Percentiles rank a stretch among this genome's conserved stretches.
phyloP scores from a whole-genome alignment of 2,329 filamentous ascomycete genomes.

The Pseudocercospora fuligena region DNA sequence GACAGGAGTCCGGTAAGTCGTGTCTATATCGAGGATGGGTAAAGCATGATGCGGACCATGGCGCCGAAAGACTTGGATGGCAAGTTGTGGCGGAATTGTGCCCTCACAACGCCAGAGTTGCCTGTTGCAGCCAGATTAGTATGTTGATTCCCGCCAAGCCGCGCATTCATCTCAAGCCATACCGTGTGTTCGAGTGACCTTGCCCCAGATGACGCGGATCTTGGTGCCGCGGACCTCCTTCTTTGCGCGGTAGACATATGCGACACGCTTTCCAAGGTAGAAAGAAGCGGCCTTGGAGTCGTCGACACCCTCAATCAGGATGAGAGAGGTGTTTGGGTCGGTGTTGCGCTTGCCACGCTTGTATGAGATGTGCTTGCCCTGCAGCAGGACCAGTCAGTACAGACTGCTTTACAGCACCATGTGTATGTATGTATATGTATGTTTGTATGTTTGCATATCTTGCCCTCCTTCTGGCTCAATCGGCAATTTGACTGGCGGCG shows the following conservation, averaged over 20 bases:
- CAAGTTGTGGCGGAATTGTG: slow-evolving; percentile 95
- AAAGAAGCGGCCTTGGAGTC: slow-evolving; percentile 89
- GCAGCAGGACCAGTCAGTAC: slow-evolving; percentile 14
- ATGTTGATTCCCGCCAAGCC: background rate
- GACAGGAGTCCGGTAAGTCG: slow-evolving; percentile 17
- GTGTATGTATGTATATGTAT: slow-evolving; percentile 8
- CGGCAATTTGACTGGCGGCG: slow-evolving; percentile 4
- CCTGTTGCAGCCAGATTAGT: slow-evolving; percentile 57
- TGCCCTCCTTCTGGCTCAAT: slow-evolving; percentile 14
- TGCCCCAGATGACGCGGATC: slow-evolving; percentile 98
- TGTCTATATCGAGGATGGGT: slow-evolving; percentile 47
- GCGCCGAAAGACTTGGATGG: slow-evolving; percentile 94
- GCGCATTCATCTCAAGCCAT: slow-evolving; percentile 42
- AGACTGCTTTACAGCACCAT: slow-evolving; percentile 12
- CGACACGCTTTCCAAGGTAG: slow-evolving; percentile 98
- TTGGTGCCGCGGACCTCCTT: slow-evolving; percentile 96
- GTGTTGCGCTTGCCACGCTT: slow-evolving; percentile 92
- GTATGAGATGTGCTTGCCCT: slow-evolving; percentile 97
- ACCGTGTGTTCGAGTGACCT: slow-evolving; percentile 95
- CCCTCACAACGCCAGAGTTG: slow-evolving; percentile 97
- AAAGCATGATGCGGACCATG: slow-evolving; percentile 47
- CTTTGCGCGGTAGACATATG: slow-evolving; percentile 96
- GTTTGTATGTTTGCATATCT: slow-evolving; percentile 8
- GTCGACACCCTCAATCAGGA: slow-evolving; percentile 99
- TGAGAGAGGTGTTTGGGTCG: slow-evolving; percentile 79